Conservation (phyloP, 805 yeast genomes). For the Zygosaccharomyces kombuchaensis region DNA sequence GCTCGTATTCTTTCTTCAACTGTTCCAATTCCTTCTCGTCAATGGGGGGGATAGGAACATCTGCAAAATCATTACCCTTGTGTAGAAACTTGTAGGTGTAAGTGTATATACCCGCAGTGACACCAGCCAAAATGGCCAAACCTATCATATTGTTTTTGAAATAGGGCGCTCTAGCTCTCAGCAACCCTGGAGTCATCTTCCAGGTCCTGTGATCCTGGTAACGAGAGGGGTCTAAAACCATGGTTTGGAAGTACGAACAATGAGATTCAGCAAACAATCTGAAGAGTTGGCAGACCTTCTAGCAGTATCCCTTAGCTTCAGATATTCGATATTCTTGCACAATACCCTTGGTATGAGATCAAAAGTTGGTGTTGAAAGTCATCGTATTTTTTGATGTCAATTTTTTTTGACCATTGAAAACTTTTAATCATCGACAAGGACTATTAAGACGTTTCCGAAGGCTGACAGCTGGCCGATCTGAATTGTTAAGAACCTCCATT, state of each 20-base stretch:
- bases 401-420: background rate
- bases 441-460: background rate
- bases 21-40: constrained; percentile 68
- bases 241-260: constrained; percentile 1
- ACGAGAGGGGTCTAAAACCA: constrained; percentile 37
- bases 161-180: constrained; percentile 84
- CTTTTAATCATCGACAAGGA: background rate
- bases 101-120: constrained; percentile 62
- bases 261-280: background rate
- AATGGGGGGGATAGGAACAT: constrained; percentile 92
- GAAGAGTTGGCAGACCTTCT: background rate
- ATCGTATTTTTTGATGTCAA: background rate
- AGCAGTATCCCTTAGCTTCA: background rate
- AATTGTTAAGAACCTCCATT: background rate
- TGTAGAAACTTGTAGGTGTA: constrained; percentile 63
- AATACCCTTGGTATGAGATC: background rate
- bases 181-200: constrained; percentile 90
- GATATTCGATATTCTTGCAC: background rate
- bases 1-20: constrained; percentile 69
- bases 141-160: constrained; percentile 71
- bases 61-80: constrained; percentile 73
- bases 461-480: background rate
- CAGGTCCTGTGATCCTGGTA: constrained; percentile 65
- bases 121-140: constrained; percentile 53
- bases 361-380: background rate